Percentiles rank a stretch among this genome's conserved stretches.
Evolutionary conservation across 2,329 filamentous ascomycete genomes (phyloP).

Genomic region (Aspergillus chevalieri): DNA sequence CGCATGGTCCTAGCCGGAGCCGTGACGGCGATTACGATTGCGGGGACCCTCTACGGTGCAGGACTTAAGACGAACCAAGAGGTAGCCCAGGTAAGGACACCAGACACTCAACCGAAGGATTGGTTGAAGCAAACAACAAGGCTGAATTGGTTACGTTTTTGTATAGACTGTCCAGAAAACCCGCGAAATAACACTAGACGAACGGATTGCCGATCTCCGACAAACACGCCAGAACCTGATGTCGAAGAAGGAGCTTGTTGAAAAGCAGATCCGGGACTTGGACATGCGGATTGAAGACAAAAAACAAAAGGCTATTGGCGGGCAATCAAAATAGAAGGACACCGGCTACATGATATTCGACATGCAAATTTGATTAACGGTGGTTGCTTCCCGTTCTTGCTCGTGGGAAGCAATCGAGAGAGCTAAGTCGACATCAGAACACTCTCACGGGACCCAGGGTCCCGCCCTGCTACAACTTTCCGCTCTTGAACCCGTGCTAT

Average conservation of each 20-base stretch:
- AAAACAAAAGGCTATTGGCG: conserved; percentile 26
- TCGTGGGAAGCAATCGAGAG: too few species aligned
- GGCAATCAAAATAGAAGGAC: not conserved
- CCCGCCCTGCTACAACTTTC: not conserved
- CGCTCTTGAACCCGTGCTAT: not conserved
- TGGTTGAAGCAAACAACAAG: not conserved
- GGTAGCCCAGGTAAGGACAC: conserved; percentile 41
- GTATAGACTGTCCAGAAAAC: conserved; percentile 40
- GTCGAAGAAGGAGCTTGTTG: conserved; percentile 47
- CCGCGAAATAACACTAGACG: conserved; percentile 47
- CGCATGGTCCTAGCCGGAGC: conserved; percentile 50
- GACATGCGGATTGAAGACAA: conserved; percentile 38
- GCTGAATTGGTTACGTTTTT: not conserved
- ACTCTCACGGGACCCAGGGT: not conserved
- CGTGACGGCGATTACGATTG: conserved; percentile 51
- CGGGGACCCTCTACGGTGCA: conserved; percentile 56
- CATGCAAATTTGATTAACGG: not conserved
- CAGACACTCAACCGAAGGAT: not conserved
- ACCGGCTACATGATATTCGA: conserved; percentile 7
- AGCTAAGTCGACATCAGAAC: not conserved
- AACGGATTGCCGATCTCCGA: conserved; percentile 52
- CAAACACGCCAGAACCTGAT: conserved; percentile 45
- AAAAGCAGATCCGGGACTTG: conserved; percentile 52
- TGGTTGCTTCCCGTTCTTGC: too few species aligned
- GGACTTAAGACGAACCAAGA: conserved; percentile 51